Conservation (phyloP, 2,329 filamentous ascomycete species). For the Aureobasidium mangrovei region DNA sequence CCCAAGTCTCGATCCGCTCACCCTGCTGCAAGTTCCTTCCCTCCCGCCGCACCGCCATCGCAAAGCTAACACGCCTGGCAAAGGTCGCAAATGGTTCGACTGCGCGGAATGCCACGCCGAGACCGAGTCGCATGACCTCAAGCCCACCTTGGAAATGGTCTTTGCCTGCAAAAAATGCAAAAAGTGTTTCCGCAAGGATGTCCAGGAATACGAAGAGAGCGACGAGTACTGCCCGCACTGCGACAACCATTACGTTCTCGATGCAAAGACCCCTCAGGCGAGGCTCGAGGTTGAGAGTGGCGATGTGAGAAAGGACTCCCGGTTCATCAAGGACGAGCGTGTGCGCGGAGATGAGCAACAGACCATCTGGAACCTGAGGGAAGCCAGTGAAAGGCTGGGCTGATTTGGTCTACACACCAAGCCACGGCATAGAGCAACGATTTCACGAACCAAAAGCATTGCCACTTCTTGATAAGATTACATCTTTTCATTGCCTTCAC, state of each 20-base stretch:
- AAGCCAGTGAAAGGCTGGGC: conserved; percentile 66
- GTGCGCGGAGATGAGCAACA: conserved; percentile 51
- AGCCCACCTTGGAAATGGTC: conserved; percentile 73
- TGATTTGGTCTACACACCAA: conserved; percentile 33
- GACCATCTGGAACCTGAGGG: conserved; percentile 67
- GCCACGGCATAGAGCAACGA: conserved; percentile 1
- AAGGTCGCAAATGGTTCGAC: conserved; percentile 96
- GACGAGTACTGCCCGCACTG: conserved; percentile 99
- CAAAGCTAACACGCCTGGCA: conserved; percentile 9
- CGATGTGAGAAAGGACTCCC: conserved; percentile 72
- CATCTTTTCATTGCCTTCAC: conserved; percentile 10
- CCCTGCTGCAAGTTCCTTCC: conserved; percentile 69
- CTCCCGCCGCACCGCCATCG: background rate
- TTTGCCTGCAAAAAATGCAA: conserved; percentile 99
- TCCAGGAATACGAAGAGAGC: conserved; percentile 83
- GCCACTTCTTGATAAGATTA: background rate
- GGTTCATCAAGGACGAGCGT: conserved; percentile 88
- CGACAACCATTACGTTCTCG: conserved; percentile 95
- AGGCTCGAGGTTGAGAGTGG: conserved; percentile 82
- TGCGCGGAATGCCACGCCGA: conserved; percentile 91
- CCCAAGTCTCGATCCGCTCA: conserved; percentile 90
- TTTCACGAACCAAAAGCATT: conserved; percentile 4
- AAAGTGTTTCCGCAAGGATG: conserved; percentile 95
- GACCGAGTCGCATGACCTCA: conserved; percentile 61
- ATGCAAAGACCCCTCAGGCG: conserved; percentile 76